Conservation (phyloP, 176 grass and related monocot species). For the Luzula sylvatica region DNA sequence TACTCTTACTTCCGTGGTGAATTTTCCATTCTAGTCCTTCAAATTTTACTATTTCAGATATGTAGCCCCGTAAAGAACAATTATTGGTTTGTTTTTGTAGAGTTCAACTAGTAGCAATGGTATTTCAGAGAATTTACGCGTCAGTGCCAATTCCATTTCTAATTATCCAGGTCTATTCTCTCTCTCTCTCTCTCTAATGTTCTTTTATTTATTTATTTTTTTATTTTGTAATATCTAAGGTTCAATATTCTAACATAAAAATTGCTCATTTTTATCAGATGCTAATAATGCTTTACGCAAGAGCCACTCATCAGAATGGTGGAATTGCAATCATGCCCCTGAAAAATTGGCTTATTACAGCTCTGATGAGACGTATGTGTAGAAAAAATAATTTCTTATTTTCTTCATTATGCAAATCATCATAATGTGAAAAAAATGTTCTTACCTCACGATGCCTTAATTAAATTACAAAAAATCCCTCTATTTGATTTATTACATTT, state of each 20-base stretch:
- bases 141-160: slow-evolving; percentile 2
- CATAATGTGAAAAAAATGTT: neutral
- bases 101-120: slow-evolving; percentile 20
- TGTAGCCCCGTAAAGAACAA: neutral
- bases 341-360: slow-evolving; percentile 19
- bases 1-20: slow-evolving; percentile 24
- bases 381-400: neutral
- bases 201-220: too few species aligned
- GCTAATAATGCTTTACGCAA: neutral
- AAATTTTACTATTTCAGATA: neutral
- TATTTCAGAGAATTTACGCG: slow-evolving; percentile 19
- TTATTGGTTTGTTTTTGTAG: neutral
- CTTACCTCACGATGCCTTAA: neutral
- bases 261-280: slow-evolving; percentile 6
- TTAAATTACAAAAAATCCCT: neutral
- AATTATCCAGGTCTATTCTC: slow-evolving; percentile 16
- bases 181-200: slow-evolving; percentile 2
- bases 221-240: slow-evolving; percentile 10
- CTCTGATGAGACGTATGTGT: slow-evolving; percentile 30
- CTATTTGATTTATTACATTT: slow-evolving; percentile 3
- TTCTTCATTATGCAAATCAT: neutral
- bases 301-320: slow-evolving; percentile 18
- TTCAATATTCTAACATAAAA: neutral
- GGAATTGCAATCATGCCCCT: slow-evolving; percentile 5
- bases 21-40: neutral